Evolutionary conservation across 345 rosid genomes (phyloP).

Genomic region (Salix brachista): DNA sequence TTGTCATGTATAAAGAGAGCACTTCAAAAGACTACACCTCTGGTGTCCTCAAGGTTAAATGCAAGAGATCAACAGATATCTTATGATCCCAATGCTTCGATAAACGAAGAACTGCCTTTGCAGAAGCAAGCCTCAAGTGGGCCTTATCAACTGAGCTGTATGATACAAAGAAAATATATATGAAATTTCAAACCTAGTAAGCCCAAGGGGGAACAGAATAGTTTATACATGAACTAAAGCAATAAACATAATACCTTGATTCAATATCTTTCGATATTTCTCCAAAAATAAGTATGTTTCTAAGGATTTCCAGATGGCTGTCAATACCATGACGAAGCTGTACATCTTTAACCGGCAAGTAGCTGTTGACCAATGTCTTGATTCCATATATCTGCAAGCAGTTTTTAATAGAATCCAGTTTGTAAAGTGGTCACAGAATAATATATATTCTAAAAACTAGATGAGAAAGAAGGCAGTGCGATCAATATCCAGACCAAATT

Average conservation of each 20-base stretch:
- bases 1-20: neutral
- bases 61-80: constrained; percentile 73
- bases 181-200: constrained; percentile 10
- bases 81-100: constrained; percentile 87
- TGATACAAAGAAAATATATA: constrained; percentile 16
- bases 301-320: constrained; percentile 58
- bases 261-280: constrained; percentile 68
- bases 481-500: neutral
- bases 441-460: constrained; percentile 4
- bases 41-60: constrained; percentile 60
- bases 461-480: neutral
- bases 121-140: constrained; percentile 89
- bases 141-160: constrained; percentile 83
- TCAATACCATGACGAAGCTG: constrained; percentile 85
- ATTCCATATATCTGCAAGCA: constrained; percentile 73
- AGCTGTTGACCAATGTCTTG: constrained; percentile 88
- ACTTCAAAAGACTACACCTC: constrained; percentile 51
- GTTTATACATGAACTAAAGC: neutral
- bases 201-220: constrained; percentile 1
- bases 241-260: constrained; percentile 54
- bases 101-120: constrained; percentile 88
- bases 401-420: constrained; percentile 12
- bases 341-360: constrained; percentile 87
- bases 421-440: constrained; percentile 11
- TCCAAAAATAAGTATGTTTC: constrained; percentile 64